Evolutionary conservation across 176 grass and related monocot species (phyloP), one percentile per base, ranked within the genome.

Genomic region (Oryza meyeriana): DNA sequence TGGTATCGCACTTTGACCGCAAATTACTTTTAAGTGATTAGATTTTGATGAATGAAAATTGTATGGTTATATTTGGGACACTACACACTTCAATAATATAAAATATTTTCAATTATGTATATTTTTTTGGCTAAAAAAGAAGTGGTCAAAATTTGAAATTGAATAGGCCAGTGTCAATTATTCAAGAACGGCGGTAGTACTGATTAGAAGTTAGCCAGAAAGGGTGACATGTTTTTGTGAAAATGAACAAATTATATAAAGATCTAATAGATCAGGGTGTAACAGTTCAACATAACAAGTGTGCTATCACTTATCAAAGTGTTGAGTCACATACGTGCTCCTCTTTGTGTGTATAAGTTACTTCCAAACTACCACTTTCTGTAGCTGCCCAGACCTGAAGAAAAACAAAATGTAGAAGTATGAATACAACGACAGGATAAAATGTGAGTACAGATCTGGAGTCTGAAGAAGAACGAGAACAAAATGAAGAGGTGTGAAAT

Each of bases 271-370:
- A 40, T 71, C 36, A 66, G 28, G 65, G 8, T 59, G 76, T 32
- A 83, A 36, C 27, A 27, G 12, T 26, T 70, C 41, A 72, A 80
- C 67, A 85, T 10, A 71, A 66, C 48, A 44, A 65, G 24, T 30
- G 1, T 12, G n/a, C 27, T 66, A 79, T 34, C 20, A 20, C 17
- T 22, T 55, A 9, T 55, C 18, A 70, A 76, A 77, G 42, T 68
- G 13, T 79, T 69, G n/a, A 50, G 22, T 50, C 65, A 69, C 76
- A 63, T 94, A 99, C 97, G 64, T 93, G 70, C 12, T 99, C 97
- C 87, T 94, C 97, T 74, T 81, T 92, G 79, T 99, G 97, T 62
- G 93, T 99, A 18, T 99, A 99, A 61, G 91, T 94, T 64, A 90
- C 91, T 86, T 99, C 97, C 14, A 99, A 86, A 48, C 88, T 86